Evolutionary conservation across 495 filamentous ascomycete genomes (phyloP).

Genomic region (Durotheca rogersii): DNA sequence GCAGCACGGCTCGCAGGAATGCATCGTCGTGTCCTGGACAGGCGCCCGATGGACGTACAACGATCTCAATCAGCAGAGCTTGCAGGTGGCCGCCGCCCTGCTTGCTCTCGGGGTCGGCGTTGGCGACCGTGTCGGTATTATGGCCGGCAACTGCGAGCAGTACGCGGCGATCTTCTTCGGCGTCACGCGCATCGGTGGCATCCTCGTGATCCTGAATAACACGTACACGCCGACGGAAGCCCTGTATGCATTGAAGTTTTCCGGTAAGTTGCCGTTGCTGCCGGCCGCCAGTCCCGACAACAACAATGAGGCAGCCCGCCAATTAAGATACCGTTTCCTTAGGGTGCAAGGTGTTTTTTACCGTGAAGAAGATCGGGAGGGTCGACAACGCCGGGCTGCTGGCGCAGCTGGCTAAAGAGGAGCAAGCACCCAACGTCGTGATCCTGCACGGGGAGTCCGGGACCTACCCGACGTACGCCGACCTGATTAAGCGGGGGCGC

Average conservation of each 20-base stretch:
- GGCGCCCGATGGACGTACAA: slow-evolving; percentile 67
- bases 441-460: slow-evolving; percentile 55
- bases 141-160: slow-evolving; percentile 71
- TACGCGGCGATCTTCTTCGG: slow-evolving; percentile 71
- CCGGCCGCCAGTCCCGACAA: too few species aligned
- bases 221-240: slow-evolving; percentile 68
- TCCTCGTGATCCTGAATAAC: slow-evolving; percentile 69
- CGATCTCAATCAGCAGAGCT: slow-evolving; percentile 60
- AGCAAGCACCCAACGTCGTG: slow-evolving; percentile 48
- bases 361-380: slow-evolving; percentile 60
- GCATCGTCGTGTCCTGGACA: slow-evolving; percentile 65
- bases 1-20: slow-evolving; percentile 60
- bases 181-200: slow-evolving; percentile 63
- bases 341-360: slow-evolving; percentile 64
- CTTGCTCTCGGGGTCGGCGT: slow-evolving; percentile 59
- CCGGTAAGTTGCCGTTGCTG: slow-evolving; percentile 44
- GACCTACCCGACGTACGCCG: slow-evolving; percentile 53
- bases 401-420: slow-evolving; percentile 45
- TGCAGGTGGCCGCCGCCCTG: slow-evolving; percentile 59
- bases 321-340: slow-evolving; percentile 1
- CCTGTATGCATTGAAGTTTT: slow-evolving; percentile 62
- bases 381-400: slow-evolving; percentile 57
- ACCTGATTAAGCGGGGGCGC: slow-evolving; percentile 51
- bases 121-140: slow-evolving; percentile 66
- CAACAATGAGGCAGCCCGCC: too few species aligned